Conservation (phyloP, 768 basidiomycete species). For the Leccinum aurantiacum region DNA sequence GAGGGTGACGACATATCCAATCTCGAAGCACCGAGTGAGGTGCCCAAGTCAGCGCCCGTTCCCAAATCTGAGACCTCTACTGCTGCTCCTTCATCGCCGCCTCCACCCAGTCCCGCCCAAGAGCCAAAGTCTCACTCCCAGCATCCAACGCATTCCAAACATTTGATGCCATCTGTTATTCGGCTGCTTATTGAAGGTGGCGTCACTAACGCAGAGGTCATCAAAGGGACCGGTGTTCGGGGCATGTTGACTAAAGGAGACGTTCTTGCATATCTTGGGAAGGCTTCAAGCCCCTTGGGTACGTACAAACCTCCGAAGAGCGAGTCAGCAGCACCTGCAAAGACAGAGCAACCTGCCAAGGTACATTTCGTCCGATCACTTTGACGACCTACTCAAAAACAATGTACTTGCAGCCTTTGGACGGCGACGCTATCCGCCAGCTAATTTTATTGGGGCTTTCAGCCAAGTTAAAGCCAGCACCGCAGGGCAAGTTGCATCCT, state of each 20-base stretch:
- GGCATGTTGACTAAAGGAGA: constrained; percentile 98
- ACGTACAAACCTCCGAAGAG: constrained; percentile 56
- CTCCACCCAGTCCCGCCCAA: constrained; percentile 25
- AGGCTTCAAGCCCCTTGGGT: constrained; percentile 74
- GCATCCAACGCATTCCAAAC: constrained; percentile 53
- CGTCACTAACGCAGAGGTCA: constrained; percentile 57
- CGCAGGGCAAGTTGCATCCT: constrained; percentile 37
- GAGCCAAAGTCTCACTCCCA: constrained; percentile 36
- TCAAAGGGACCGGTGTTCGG: constrained; percentile 86
- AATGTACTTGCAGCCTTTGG: constrained; percentile 43
- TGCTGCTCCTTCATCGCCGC: constrained; percentile 19
- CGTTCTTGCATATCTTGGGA: constrained; percentile 82
- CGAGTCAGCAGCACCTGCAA: constrained; percentile 30
- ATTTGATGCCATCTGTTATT: constrained; percentile 88
- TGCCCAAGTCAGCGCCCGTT: constrained; percentile 16
- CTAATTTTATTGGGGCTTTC: constrained; percentile 61
- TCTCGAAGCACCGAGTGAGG: constrained; percentile 51
- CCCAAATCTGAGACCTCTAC: constrained; percentile 24
- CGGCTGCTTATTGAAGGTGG: constrained; percentile 65
- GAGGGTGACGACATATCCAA: constrained; percentile 94
- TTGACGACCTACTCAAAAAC: background rate
- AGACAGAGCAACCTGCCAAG: constrained; percentile 38
- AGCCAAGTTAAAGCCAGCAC: constrained; percentile 53
- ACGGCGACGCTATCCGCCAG: constrained; percentile 63
- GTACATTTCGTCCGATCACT: constrained; percentile 27